Conservation (phyloP, 192 early-diverging fungal species). For the Coemansia sp. region DNA sequence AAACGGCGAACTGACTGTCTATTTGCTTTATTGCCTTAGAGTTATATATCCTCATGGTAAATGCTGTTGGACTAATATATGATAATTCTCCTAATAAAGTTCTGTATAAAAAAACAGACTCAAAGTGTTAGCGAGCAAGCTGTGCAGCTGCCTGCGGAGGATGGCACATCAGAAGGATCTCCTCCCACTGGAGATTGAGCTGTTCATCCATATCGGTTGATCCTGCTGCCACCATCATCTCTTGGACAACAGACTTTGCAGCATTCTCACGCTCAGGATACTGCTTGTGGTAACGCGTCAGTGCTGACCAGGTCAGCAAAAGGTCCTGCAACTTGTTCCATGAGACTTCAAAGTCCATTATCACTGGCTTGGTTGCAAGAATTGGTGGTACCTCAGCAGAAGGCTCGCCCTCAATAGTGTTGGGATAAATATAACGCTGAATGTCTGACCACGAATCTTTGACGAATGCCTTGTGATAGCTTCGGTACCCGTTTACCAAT, state of each 20-base stretch:
- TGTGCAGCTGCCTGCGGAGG: constrained; percentile 7
- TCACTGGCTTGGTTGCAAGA: constrained; percentile 3
- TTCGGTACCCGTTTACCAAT: constrained; percentile 26
- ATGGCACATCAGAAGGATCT: constrained; percentile 26
- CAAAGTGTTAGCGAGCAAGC: too few relatives aligned
- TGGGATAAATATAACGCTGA: constrained; percentile 18
- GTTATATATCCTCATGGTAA: too few relatives aligned
- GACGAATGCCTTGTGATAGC: constrained; percentile 25
- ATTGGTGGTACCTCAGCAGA: constrained; percentile 11
- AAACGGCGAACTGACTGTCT: too few relatives aligned
- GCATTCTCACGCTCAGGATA: constrained; percentile 26
- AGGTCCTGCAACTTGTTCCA: constrained; percentile 25
- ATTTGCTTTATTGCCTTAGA: too few relatives aligned
- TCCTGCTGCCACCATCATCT: constrained; percentile 35
- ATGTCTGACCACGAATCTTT: constrained; percentile 14
- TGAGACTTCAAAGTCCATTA: constrained; percentile 27
- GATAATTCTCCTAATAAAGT: too few relatives aligned
- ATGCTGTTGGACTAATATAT: too few relatives aligned
- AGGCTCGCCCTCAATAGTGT: constrained; percentile 16
- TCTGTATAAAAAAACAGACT: too few relatives aligned
- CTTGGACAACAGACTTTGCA: constrained; percentile 10
- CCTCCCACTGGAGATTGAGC: constrained; percentile 35
- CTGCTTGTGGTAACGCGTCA: constrained; percentile 13
- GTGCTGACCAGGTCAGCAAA: constrained; percentile 26
- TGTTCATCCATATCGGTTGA: constrained; percentile 26